Evolutionary conservation across 768 basidiomycete species (phyloP).

Genomic region (Tylopilus vinaceipallidus): DNA sequence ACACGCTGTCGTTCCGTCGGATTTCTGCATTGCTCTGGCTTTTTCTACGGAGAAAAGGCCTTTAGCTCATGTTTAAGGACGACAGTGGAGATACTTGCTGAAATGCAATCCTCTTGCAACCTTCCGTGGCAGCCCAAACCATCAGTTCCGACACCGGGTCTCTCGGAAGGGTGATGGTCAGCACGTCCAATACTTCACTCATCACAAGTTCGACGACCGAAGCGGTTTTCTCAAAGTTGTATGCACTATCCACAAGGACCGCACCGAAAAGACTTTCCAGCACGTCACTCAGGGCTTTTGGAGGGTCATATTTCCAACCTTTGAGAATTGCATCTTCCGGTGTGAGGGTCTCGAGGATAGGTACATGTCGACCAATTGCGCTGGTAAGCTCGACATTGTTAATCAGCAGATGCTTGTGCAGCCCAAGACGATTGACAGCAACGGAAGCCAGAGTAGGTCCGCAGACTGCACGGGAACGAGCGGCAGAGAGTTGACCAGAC

Average conservation of each 20-base stretch:
- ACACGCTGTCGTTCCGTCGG: constrained; percentile 49
- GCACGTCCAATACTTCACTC: constrained; percentile 58
- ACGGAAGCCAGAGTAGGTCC: constrained; percentile 69
- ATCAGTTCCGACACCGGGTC: constrained; percentile 76
- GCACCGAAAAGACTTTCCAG: constrained; percentile 85
- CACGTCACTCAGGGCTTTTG: constrained; percentile 82
- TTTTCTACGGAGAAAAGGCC: constrained; percentile 32
- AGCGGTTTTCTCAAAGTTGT: constrained; percentile 66
- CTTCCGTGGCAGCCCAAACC: constrained; percentile 58
- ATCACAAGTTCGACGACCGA: constrained; percentile 61
- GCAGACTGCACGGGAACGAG: constrained; percentile 71
- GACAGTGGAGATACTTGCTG: constrained; percentile 36
- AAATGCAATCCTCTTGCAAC: constrained; percentile 53
- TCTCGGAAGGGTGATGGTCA: constrained; percentile 56
- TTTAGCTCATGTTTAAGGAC: constrained; percentile 2
- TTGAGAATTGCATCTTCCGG: constrained; percentile 60
- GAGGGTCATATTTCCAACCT: constrained; percentile 83
- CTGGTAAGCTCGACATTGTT: constrained; percentile 66
- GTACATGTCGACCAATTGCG: constrained; percentile 61
- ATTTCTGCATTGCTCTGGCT: constrained; percentile 42
- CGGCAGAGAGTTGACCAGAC: constrained; percentile 73
- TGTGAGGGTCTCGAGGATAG: constrained; percentile 53
- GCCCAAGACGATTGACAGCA: constrained; percentile 57
- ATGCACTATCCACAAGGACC: constrained; percentile 76
- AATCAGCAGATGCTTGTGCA: constrained; percentile 71